Conservation (phyloP, 345 rosid genomes). For the Eucalyptus lansdowneana region DNA sequence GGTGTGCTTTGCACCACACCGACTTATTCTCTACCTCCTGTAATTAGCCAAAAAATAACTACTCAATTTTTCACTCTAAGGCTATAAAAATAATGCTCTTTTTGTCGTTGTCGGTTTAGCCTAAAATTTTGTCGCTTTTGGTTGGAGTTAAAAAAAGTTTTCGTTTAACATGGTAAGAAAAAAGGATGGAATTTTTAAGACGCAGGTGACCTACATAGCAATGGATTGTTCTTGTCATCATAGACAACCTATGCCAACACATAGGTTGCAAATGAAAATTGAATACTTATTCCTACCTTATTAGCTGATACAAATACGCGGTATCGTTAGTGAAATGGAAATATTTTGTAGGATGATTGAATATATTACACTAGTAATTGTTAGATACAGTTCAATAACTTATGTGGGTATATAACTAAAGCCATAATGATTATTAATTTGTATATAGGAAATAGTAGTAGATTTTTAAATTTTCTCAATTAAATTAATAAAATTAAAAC, state of each 20-base stretch:
- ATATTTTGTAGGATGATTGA: background rate
- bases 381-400: background rate
- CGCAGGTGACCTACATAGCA: background rate
- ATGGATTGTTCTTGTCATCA: background rate
- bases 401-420: accelerated
- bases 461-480: background rate
- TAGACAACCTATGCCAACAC: background rate
- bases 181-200: background rate
- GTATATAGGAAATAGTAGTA: background rate
- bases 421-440: background rate
- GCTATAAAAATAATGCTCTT: background rate
- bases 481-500: too few relatives aligned
- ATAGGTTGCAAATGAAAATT: background rate
- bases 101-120: background rate
- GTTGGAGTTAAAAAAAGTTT: background rate
- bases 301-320: background rate
- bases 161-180: background rate
- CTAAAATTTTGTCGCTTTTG: background rate
- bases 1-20: background rate
- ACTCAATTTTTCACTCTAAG: background rate
- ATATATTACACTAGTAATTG: background rate
- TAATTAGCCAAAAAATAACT: too few relatives aligned
- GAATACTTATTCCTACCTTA: background rate
- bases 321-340: background rate
- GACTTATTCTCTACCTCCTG: background rate